These are phyloP conservation scores for Tuber umbilicatum DNA, from an alignment of 495 filamentous ascomycete species.

Conservation along the genomic window DNA sequence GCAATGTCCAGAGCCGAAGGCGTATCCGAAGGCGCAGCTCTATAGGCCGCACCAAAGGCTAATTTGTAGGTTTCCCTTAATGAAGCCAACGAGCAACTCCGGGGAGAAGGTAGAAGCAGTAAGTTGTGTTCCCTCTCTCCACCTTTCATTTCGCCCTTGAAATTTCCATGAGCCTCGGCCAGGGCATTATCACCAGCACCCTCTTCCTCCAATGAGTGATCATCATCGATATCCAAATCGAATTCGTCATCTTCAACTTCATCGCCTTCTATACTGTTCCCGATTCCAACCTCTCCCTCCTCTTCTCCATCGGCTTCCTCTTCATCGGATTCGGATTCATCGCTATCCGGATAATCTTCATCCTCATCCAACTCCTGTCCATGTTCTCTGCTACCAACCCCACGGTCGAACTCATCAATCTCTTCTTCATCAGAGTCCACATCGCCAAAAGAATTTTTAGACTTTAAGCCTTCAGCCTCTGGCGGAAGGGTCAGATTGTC, in stretches of 20 bases:
- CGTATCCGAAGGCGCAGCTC: constrained; percentile 22
- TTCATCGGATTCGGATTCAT: constrained; percentile 39
- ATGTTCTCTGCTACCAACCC: constrained; percentile 20
- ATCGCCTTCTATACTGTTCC: constrained; percentile 19
- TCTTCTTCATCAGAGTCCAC: constrained; percentile 31
- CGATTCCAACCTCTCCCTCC: constrained; percentile 27
- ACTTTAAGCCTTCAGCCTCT: constrained; percentile 75
- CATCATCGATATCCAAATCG: constrained; percentile 35
- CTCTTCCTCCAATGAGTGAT: constrained; percentile 34
- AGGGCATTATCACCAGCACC: constrained; percentile 21
- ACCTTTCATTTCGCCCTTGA: constrained; percentile 15
- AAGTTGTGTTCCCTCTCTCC: constrained; percentile 24
- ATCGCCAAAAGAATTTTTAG: constrained; percentile 31
- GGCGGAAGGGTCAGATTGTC: constrained; percentile 93
- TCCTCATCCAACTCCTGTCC: constrained; percentile 35
- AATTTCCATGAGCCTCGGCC: constrained; percentile 22
- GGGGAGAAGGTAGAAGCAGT: constrained; percentile 28
- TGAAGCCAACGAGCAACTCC: constrained; percentile 19
- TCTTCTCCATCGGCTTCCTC: constrained; percentile 37
- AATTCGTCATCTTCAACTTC: constrained; percentile 37
- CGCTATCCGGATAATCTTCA: constrained; percentile 33
- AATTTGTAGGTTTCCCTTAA: constrained; percentile 27
- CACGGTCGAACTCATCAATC: constrained; percentile 38
- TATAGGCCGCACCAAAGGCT: constrained; percentile 26
- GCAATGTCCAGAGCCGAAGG: constrained; percentile 30